Evolutionary conservation across 352 stramenopile species (phyloP), one percentile per base, ranked within the genome.

Genomic region (Pythium phragmiticola): DNA sequence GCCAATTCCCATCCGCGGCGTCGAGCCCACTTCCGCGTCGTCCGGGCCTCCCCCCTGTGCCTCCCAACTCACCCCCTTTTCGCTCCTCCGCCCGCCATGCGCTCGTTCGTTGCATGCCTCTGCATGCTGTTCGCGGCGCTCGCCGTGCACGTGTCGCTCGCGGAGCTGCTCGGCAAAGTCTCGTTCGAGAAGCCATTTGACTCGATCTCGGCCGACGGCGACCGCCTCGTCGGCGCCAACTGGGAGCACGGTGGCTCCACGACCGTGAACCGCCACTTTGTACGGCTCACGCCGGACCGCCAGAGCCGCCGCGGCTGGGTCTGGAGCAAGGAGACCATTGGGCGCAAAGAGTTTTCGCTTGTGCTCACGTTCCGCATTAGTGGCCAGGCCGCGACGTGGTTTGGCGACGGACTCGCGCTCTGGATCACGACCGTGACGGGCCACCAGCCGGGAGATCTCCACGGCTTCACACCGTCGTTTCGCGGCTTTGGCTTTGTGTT

Each of bases 151-250:
- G 50, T 67, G 30, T 57, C 45, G 34, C 58, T 45, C 41, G 76
- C 61, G 12, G 84, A 78, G 66, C 71, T 75, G 19, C 64, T 90
- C 42, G 48, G 74, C 42, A 57, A 73, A 30, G 70, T 89, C 9
- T 90, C 84, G 19, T 93, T 95, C 61, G 69, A 84, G 36, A 93
- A 95, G 58, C 86, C 86, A 2, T 95, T 93, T 57, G 83, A 95
- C 65, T 63, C 69, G 47, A 88, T 95, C 56, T 73, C 77, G 46
- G 57, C 73, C 41, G 77, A 90, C 3, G 84, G 84, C 11, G 62
- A 75, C 65, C 84, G 86, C 45, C 66, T 83, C 49, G 54, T 91
- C 16, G 74, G 81, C 53, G 61, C 66, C 56, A 76, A 89, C 57
- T 95, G 78, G 60, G 63, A 71, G 48, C 74, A 81, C 47, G 86